phyloP scores from a whole-genome alignment of 192 early-diverging fungal species.

The Neocallimastix lanati region DNA sequence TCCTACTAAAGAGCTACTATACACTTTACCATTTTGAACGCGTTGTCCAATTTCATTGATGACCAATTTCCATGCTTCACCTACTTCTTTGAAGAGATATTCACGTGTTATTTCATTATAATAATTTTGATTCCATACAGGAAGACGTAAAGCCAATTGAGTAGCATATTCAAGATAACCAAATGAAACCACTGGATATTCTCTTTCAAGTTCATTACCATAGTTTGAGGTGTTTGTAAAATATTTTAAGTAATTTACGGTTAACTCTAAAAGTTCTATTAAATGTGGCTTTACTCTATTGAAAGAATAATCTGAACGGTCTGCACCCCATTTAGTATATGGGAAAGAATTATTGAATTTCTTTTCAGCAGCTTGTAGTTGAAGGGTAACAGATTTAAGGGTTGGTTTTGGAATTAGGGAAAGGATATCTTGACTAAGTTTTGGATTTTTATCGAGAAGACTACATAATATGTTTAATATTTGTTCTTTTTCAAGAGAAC shows the following conservation, averaged over 20 bases:
- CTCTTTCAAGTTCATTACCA: slow-evolving; percentile 57
- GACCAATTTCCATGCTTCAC: slow-evolving; percentile 55
- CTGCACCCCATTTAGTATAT: slow-evolving; percentile 66
- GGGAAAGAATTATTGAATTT: slow-evolving; percentile 62
- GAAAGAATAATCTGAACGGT: slow-evolving; percentile 67
- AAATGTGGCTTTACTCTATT: slow-evolving; percentile 61
- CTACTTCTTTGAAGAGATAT: slow-evolving; percentile 50
- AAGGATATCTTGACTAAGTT: slow-evolving; percentile 45
- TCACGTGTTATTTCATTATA: slow-evolving; percentile 46
- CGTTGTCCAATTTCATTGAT: slow-evolving; percentile 51
- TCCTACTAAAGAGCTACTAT: slow-evolving; percentile 50
- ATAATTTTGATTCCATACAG: slow-evolving; percentile 50
- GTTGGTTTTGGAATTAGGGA: slow-evolving; percentile 71
- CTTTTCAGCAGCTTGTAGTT: slow-evolving; percentile 49
- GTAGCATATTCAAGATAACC: slow-evolving; percentile 64
- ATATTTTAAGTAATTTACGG: slow-evolving; percentile 21
- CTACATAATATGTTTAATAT: slow-evolving; percentile 53
- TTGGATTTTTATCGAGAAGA: slow-evolving; percentile 55
- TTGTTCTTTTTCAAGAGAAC: slow-evolving; percentile 49
- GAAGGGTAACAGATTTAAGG: slow-evolving; percentile 44
- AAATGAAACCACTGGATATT: slow-evolving; percentile 60
- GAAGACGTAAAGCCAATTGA: slow-evolving; percentile 52
- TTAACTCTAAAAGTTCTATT: slow-evolving; percentile 39
- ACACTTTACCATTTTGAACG: slow-evolving; percentile 63
- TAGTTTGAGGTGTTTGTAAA: slow-evolving; percentile 29